Conservation (phyloP, 352 stramenopile species). For the Blastocystis sp. region DNA sequence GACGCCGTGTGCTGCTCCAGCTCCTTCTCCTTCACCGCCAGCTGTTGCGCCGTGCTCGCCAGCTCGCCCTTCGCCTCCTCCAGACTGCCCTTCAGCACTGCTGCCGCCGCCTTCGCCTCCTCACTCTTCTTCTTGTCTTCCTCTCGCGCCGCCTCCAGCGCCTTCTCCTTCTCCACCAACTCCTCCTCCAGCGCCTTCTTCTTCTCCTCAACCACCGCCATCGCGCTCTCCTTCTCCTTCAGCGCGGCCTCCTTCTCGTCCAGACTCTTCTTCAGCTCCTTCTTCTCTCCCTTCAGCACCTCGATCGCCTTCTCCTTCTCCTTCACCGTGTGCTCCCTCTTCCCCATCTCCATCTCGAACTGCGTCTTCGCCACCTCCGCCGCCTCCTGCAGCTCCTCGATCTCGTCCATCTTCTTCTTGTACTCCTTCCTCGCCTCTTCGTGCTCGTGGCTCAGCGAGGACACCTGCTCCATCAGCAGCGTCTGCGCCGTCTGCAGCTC, state of each 20-base stretch:
- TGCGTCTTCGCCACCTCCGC: not conserved
- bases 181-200: constrained; percentile 7
- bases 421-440: not conserved
- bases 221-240: constrained; percentile 7
- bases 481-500: constrained; percentile 6
- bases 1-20: not conserved
- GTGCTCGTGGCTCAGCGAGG: constrained; percentile 2
- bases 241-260: not conserved
- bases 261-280: constrained; percentile 43
- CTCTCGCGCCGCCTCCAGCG: not conserved
- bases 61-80: constrained; percentile 11
- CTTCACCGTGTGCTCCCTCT: not conserved
- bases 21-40: constrained; percentile 16
- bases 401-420: not conserved
- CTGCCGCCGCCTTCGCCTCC: not conserved
- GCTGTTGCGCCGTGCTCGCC: not conserved
- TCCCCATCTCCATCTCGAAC: not conserved
- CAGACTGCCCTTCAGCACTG: not conserved
- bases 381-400: constrained; percentile 2
- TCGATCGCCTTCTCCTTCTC: not conserved
- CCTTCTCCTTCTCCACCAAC: not conserved
- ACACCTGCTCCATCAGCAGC: constrained; percentile 30
- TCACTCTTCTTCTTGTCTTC: not conserved
- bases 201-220: not conserved
- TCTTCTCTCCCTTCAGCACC: constrained; percentile 8